Conservation (phyloP, 345 rosid genomes). For the Murraya paniculata region DNA sequence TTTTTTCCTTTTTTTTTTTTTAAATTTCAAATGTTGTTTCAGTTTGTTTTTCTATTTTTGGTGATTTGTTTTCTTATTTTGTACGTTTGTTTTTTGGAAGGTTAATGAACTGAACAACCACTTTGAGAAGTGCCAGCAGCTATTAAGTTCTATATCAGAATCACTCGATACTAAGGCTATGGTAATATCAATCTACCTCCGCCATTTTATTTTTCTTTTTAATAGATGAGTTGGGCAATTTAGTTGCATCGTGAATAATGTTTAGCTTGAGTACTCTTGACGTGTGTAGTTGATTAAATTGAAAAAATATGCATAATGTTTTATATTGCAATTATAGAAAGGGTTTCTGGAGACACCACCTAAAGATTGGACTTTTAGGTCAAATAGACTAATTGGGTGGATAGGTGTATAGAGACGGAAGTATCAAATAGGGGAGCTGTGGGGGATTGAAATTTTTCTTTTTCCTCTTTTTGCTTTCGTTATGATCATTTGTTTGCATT, state of each 20-base stretch:
- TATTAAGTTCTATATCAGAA: constrained; percentile 70
- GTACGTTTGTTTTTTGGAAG: constrained; percentile 24
- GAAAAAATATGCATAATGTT: background rate
- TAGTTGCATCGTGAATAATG: background rate
- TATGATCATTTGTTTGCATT: background rate
- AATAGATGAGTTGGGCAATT: background rate
- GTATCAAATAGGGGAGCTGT: background rate
- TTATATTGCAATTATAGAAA: background rate
- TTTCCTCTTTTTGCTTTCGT: background rate
- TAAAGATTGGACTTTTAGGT: background rate
- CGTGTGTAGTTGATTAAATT: background rate
- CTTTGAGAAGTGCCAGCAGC: constrained; percentile 90
- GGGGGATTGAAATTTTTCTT: background rate
- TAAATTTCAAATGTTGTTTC: background rate
- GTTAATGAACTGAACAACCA: constrained; percentile 68
- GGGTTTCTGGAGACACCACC: background rate
- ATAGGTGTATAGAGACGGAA: background rate
- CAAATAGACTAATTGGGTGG: background rate
- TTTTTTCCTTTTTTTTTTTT: background rate
- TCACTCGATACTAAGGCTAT: constrained; percentile 60
- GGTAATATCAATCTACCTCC: constrained; percentile 31
- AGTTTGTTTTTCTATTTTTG: background rate
- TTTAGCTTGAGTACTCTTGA: background rate
- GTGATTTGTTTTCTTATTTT: background rate
- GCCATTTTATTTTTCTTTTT: background rate